These are phyloP conservation scores for Tieghemostelium lacteum DNA, from an alignment of 78 protist species.

Conservation along the genomic window DNA sequence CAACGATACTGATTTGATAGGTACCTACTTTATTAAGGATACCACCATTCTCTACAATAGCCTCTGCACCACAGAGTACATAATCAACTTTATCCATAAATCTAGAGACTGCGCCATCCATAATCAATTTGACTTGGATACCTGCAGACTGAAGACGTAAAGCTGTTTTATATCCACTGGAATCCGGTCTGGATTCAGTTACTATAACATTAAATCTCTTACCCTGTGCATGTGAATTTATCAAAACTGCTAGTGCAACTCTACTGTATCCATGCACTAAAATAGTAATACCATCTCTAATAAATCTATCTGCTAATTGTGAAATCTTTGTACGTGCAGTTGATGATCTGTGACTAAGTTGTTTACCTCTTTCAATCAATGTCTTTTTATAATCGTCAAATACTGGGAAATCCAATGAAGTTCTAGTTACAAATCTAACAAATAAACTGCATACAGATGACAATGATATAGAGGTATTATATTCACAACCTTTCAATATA, in stretches of 20 bases:
- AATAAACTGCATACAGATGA: constrained; percentile 87
- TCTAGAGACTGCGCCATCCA: constrained; percentile 93
- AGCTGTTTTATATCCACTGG: constrained; percentile 80
- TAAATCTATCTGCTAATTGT: constrained; percentile 81
- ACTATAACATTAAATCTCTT: constrained; percentile 85
- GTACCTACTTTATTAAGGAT: constrained; percentile 96
- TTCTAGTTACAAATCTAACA: constrained; percentile 83
- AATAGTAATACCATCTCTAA: constrained; percentile 87
- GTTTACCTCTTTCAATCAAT: constrained; percentile 85
- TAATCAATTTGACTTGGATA: constrained; percentile 91
- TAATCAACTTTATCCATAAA: constrained; percentile 87
- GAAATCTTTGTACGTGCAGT: constrained; percentile 78
- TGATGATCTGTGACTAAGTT: constrained; percentile 36
- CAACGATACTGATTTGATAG: constrained; percentile 91
- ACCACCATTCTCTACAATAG: constrained; percentile 99
- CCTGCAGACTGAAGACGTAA: constrained; percentile 58
- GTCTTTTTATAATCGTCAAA: constrained; percentile 67
- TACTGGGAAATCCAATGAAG: constrained; percentile 80
- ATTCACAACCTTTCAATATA: constrained; percentile 23
- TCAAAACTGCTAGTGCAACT: constrained; percentile 81
- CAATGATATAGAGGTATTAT: constrained; percentile 77
- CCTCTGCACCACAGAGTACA: constrained; percentile 98
- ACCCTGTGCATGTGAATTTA: constrained; percentile 45
- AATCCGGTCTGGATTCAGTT: constrained; percentile 87
- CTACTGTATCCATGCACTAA: constrained; percentile 90